These are phyloP conservation scores for Massospora cicadina DNA, from an alignment of 371 early-diverging fungal species.

Conservation along the genomic window DNA sequence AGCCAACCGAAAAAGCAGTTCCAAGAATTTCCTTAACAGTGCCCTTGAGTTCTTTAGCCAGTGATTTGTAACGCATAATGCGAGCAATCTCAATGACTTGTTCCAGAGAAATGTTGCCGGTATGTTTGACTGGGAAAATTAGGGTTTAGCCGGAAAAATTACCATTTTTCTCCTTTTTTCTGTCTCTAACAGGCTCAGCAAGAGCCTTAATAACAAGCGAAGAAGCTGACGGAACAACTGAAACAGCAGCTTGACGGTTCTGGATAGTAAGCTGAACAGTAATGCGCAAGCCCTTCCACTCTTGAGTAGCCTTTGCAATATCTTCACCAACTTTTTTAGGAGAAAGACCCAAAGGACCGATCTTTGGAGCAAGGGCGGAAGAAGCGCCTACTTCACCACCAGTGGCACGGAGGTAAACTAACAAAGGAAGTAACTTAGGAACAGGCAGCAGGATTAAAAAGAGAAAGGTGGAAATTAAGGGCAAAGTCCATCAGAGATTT, in stretches of 20 bases:
- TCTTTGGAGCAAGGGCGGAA: constrained; percentile 97
- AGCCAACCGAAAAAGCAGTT: constrained; percentile 90
- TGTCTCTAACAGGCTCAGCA: constrained; percentile 97
- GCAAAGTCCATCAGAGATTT: neutral
- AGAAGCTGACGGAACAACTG: constrained; percentile 94
- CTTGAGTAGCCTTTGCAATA: constrained; percentile 98
- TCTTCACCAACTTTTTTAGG: constrained; percentile 99
- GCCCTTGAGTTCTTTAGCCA: constrained; percentile 72
- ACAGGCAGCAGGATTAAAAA: neutral
- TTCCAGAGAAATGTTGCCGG: constrained; percentile 76
- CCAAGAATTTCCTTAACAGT: constrained; percentile 98
- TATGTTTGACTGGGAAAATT: constrained; percentile 55
- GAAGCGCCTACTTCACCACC: constrained; percentile 99
- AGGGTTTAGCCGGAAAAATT: constrained; percentile 16
- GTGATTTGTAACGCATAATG: constrained; percentile 86
- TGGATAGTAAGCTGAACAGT: constrained; percentile 97
- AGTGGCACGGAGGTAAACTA: constrained; percentile 84
- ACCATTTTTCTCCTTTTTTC: constrained; percentile 99
- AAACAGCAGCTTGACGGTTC: constrained; percentile 98
- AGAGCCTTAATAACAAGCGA: constrained; percentile 97
- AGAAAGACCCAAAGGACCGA: constrained; percentile 98
- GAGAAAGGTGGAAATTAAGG: neutral
- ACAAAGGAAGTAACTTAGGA: neutral
- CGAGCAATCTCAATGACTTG: constrained; percentile 95
- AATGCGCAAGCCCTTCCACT: constrained; percentile 97